Evolutionary conservation across 2,329 filamentous ascomycete genomes (phyloP).

Genomic region (Thelonectria blattea): DNA sequence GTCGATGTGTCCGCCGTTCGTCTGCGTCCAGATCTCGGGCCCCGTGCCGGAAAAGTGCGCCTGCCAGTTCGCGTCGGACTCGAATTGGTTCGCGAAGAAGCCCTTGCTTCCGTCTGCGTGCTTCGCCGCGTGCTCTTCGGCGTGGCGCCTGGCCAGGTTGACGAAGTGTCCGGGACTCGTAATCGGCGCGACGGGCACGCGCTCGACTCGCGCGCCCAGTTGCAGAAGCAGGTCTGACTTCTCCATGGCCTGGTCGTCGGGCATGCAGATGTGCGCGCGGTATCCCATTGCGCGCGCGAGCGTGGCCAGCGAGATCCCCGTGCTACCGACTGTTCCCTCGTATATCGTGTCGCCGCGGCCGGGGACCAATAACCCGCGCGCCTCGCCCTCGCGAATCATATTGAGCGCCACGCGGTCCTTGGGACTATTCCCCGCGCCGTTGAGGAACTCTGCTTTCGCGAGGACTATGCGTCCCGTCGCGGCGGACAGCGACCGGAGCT

Average conservation of each 20-base stretch:
- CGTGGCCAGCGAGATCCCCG: slow-evolving; percentile 91
- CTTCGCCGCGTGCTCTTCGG: slow-evolving; percentile 71
- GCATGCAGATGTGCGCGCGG: slow-evolving; percentile 96
- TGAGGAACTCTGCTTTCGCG: slow-evolving; percentile 95
- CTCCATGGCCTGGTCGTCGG: slow-evolving; percentile 85
- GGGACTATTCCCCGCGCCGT: slow-evolving; percentile 90
- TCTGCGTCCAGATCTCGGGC: slow-evolving; percentile 86
- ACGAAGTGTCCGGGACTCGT: slow-evolving; percentile 94
- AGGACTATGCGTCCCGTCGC: slow-evolving; percentile 89
- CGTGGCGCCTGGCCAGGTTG: slow-evolving; percentile 82
- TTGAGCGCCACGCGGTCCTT: slow-evolving; percentile 94
- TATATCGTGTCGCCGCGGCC: slow-evolving; percentile 92
- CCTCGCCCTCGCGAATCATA: slow-evolving; percentile 86
- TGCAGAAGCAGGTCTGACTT: slow-evolving; percentile 89
- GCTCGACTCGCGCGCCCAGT: slow-evolving; percentile 90
- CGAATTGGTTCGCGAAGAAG: slow-evolving; percentile 97
- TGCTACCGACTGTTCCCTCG: slow-evolving; percentile 95
- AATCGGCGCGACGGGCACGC: slow-evolving; percentile 89
- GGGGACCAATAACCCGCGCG: slow-evolving; percentile 75
- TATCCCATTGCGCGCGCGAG: slow-evolving; percentile 89
- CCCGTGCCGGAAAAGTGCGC: slow-evolving; percentile 86
- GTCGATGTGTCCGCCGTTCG: slow-evolving; percentile 69
- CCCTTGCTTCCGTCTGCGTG: slow-evolving; percentile 69
- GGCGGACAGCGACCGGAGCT: slow-evolving; percentile 82
- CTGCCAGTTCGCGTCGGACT: slow-evolving; percentile 85